Evolutionary conservation across 805 yeast genomes (phyloP).

Genomic region (Zygosaccharomyces gambellarensis): DNA sequence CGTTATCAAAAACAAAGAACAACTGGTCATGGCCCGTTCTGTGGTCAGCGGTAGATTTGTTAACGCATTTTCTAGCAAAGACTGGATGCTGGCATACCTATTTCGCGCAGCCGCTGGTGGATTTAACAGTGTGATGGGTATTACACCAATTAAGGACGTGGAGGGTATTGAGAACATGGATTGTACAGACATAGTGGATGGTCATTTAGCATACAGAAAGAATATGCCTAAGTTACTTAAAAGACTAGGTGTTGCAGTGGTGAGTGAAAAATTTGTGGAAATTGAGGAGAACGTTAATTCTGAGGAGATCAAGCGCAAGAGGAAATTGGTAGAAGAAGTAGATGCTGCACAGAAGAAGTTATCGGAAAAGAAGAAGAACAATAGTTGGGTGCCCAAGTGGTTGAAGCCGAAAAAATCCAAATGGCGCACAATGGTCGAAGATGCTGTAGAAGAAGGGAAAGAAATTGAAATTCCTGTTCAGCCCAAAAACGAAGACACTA

Average conservation of each 20-base stretch:
- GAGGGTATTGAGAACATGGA: slow-evolving; percentile 78
- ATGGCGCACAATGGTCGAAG: slow-evolving; percentile 62
- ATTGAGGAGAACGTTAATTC: slow-evolving; percentile 90
- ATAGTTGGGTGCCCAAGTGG: slow-evolving; percentile 41
- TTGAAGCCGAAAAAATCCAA: slow-evolving; percentile 51
- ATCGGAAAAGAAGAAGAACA: slow-evolving; percentile 38
- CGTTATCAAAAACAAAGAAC: slow-evolving; percentile 70
- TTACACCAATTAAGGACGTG: slow-evolving; percentile 64
- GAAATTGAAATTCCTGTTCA: slow-evolving; percentile 20
- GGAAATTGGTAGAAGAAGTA: slow-evolving; percentile 76
- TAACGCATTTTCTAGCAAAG: slow-evolving; percentile 86
- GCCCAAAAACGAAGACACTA: slow-evolving; percentile 13
- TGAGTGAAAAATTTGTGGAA: slow-evolving; percentile 88
- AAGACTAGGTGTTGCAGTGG: slow-evolving; percentile 68
- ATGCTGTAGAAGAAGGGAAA: slow-evolving; percentile 29
- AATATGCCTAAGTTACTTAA: slow-evolving; percentile 81
- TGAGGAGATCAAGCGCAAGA: slow-evolving; percentile 74
- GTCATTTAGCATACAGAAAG: slow-evolving; percentile 96
- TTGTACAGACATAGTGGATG: slow-evolving; percentile 81
- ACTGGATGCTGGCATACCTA: slow-evolving; percentile 93
- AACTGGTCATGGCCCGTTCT: slow-evolving; percentile 69
- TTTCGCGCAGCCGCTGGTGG: slow-evolving; percentile 97
- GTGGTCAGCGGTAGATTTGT: slow-evolving; percentile 87
- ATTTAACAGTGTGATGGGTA: slow-evolving; percentile 82
- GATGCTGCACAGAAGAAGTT: slow-evolving; percentile 74